Base-by-base conservation (phyloP, 306 rosid species). In the Cyclanthera cordifolia region DNA sequence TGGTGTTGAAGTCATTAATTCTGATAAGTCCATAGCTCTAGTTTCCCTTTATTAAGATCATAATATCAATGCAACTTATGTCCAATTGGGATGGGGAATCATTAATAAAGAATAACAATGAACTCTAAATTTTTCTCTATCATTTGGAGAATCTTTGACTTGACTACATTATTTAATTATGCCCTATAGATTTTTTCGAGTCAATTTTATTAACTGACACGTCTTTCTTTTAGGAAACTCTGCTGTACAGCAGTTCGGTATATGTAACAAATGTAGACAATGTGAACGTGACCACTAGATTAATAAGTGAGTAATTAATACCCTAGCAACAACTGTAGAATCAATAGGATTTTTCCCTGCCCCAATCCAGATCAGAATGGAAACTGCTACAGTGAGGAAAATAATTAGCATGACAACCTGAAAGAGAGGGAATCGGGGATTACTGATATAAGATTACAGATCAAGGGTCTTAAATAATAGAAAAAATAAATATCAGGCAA, bases 351-450 rank as follows among this genome's bases (percentile, higher is more conserved):
- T 85, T 60, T 73, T 74, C 48, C 80, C 80, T 24, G 7, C 57
- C 72, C 91, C 95, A 71, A 88, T 74, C 79, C 87, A 85, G 37
- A 88, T 82, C 50, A 83, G 39, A 72, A 78, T 20, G 21, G 86
- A 74, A 61, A 71, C 86, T 65, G 86, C 72, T 74, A 83, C 64
- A 88, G 78, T 83, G 55, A 85, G 53, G 25, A 64, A 30, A 68
- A 83, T 79, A 54, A 78, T 64, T 53, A 87, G 69, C 45, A 52
- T 73, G 77, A 81, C 85, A 79, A 81, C 80, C 95, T 87, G 84
- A 54, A n/a, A 16, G 71, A 48, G 57, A 73, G 55, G 76, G n/a
- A n/a, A n/a, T n/a, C n/a, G n/a, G n/a, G n/a, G 78, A 75, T 59
- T 21, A 27, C 73, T 69, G 66, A 67, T 58, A 61, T 77, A 71